Conservation (phyloP, 768 basidiomycete species). For the Cystofilobasidium capitatum region DNA sequence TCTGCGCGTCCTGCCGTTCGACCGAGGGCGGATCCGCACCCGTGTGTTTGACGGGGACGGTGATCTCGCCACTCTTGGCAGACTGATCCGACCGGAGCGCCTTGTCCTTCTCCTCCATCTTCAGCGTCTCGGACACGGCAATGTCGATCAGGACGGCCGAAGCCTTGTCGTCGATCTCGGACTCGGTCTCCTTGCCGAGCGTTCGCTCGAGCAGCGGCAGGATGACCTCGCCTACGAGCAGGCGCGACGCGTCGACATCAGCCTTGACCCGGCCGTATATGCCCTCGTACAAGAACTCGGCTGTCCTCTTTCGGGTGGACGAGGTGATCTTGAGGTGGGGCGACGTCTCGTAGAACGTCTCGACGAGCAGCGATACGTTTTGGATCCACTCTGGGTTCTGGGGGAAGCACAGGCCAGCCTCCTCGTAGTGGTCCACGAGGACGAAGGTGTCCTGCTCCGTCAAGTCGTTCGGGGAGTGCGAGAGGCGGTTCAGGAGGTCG, state of each 20-base stretch:
- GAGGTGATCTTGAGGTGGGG: constrained; percentile 1
- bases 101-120: constrained; percentile 34
- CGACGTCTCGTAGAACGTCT: constrained; percentile 32
- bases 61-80: neutral
- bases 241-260: constrained; percentile 31
- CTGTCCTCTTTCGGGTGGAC: constrained; percentile 21
- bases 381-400: constrained; percentile 37
- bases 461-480: constrained; percentile 21
- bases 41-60: neutral
- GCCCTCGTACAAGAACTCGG: constrained; percentile 34
- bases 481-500: neutral
- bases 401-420: constrained; percentile 37
- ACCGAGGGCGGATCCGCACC: constrained; percentile 23
- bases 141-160: constrained; percentile 35
- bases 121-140: constrained; percentile 37
- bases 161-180: constrained; percentile 36
- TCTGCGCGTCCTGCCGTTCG: constrained; percentile 30
- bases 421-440: constrained; percentile 37
- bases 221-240: constrained; percentile 37
- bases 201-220: constrained; percentile 40
- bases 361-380: constrained; percentile 37
- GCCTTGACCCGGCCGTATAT: constrained; percentile 38
- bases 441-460: constrained; percentile 33
- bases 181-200: constrained; percentile 35
- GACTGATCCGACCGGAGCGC: neutral